phyloP scores from a whole-genome alignment of 805 yeast species.

The Pichia thaimueangensis region DNA sequence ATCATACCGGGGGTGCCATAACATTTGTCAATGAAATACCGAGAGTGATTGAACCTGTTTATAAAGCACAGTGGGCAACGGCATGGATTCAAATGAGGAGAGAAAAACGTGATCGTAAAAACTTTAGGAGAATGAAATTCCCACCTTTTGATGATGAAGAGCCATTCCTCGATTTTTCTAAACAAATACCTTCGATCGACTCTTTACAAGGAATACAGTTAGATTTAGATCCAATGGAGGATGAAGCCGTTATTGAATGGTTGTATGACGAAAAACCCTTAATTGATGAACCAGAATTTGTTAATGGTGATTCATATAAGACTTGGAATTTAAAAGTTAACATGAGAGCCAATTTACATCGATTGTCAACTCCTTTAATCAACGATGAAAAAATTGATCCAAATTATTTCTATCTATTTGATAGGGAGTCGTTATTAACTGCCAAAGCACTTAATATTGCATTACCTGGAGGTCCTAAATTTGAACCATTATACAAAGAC shows the following conservation, averaged over 20 bases:
- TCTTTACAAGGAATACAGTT: slow-evolving; percentile 65
- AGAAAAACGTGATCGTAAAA: slow-evolving; percentile 85
- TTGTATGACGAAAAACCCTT: slow-evolving; percentile 74
- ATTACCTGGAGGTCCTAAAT: slow-evolving; percentile 93
- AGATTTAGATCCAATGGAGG: slow-evolving; percentile 60
- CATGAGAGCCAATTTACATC: slow-evolving; percentile 58
- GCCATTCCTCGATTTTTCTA: slow-evolving; percentile 82
- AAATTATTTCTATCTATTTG: slow-evolving; percentile 66
- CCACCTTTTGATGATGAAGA: slow-evolving; percentile 98
- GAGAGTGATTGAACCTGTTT: slow-evolving; percentile 85
- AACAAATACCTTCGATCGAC: slow-evolving; percentile 66
- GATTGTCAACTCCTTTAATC: slow-evolving; percentile 65
- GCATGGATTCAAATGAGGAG: slow-evolving; percentile 90
- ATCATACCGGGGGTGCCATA: slow-evolving; percentile 89
- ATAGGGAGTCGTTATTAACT: slow-evolving; percentile 73
- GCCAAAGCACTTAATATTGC: slow-evolving; percentile 86
- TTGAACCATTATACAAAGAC: slow-evolving; percentile 76
- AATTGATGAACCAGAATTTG: slow-evolving; percentile 44
- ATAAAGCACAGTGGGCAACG: slow-evolving; percentile 92
- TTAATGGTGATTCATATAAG: slow-evolving; percentile 74
- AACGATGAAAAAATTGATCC: slow-evolving; percentile 47
- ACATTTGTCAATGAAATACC: slow-evolving; percentile 93
- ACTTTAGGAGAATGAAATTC: slow-evolving; percentile 85
- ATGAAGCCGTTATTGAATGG: slow-evolving; percentile 63
- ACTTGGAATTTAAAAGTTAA: slow-evolving; percentile 60